Base-by-base conservation (phyloP, 1,284 basidiomycete genomes). In the Cutaneotrichosporon cavernicola region DNA sequence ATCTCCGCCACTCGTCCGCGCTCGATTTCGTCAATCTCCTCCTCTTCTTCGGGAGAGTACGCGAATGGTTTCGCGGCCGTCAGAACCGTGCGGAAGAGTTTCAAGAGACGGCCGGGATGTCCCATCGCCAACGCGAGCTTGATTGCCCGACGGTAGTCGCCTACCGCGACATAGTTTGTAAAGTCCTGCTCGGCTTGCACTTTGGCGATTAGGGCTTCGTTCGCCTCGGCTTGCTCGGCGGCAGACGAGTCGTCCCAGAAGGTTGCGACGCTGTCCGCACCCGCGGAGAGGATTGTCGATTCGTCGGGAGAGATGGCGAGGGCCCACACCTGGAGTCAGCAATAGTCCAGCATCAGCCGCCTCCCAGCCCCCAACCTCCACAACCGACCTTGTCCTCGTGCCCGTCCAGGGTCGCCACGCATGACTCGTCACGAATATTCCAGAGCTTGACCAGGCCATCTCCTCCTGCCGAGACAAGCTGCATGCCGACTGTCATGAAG, bases 381-480 rank as follows among this genome's bases (percentile, higher is more conserved):
- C 9, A 7, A 75, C 86, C 40, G 68, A 90, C 92, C 85, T 95
- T 97, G 73, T 95, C 94, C 76, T 97, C 92, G 73, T 98, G 95
- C 71, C 94, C 95, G 79, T 99, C 97, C 76, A 99, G 82, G 9
- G 96, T 99, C 16, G 88, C 83, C 5, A 87, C 83, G 76, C 92
- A 97, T 70, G 90, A 88, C 76, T 99, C 96, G 60, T 91, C 89
- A 68, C 86, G 85, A 62, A 97, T 85, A 76, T 91, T 94, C 97
- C 97, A 99, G 31, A 99, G 70, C 81, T 98, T 99, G 67, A 98
- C 89, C 47, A 99, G 81, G 4, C 97, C 97, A 78, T 99, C 97
- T 14, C 92, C 92, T 0, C 89, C 93, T 18, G 91, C 85, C 64
- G 91, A 95, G 31, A 93, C 87, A 50, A 99, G 82, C 81, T 98